phyloP scores from a whole-genome alignment of 108 stramenopile genomes.

The Cyclotella sp. region DNA sequence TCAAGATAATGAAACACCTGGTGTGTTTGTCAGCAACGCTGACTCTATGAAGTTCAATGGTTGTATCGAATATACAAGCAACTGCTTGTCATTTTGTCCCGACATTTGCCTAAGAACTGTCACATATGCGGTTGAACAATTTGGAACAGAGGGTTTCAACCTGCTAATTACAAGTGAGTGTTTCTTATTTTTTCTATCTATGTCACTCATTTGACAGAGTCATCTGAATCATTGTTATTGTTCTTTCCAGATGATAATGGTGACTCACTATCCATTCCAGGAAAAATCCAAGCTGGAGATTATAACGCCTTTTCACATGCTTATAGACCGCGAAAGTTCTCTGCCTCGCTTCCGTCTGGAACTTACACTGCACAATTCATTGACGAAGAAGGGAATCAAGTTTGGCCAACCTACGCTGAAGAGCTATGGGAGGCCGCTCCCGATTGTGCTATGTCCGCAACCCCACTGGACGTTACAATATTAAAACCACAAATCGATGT shows the following conservation, averaged over 20 bases:
- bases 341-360: conserved; percentile 53
- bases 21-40: conserved; percentile 26
- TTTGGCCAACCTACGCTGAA: conserved; percentile 53
- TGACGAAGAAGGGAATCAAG: conserved; percentile 33
- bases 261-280: conserved; percentile 15
- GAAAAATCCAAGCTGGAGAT: conserved; percentile 22
- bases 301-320: conserved; percentile 24
- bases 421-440: conserved; percentile 47
- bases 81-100: conserved; percentile 47
- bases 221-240: background rate
- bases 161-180: conserved; percentile 27
- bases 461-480: conserved; percentile 32
- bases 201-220: background rate
- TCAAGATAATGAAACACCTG: conserved; percentile 10
- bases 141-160: conserved; percentile 46
- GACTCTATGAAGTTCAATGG: conserved; percentile 28
- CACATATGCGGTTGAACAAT: conserved; percentile 44
- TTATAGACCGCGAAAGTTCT: conserved; percentile 26
- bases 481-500: conserved; percentile 38
- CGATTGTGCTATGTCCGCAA: conserved; percentile 35
- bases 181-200: background rate
- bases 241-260: conserved; percentile 22
- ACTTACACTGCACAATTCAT: conserved; percentile 45
- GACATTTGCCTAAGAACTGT: conserved; percentile 48
- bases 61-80: conserved; percentile 10